Evolutionary conservation across 371 early-diverging fungal genomes (phyloP), one percentile per base, ranked within the genome.

Genomic region (Syncephalastrum racemosum): DNA sequence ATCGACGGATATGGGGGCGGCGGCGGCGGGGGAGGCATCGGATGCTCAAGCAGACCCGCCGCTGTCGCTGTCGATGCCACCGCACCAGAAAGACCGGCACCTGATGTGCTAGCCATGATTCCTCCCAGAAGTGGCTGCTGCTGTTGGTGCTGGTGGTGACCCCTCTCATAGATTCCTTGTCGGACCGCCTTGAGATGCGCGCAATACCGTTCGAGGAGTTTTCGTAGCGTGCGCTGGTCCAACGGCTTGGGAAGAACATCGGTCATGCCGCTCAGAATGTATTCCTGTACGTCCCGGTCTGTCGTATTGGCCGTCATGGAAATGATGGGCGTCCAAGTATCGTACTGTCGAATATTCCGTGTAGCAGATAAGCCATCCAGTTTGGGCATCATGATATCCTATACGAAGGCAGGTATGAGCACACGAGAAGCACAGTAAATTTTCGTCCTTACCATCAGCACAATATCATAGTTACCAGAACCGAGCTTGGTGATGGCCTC

Each of bases 201-300:
- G 40, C 82, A 81, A 45, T 81, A 79, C 22, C 77, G 79, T 53
- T 83, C 82, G 23, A 83, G 55, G 64, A 81, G 62, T 7, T 59
- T 61, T 12, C 68, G 59, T 16, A 82, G 50, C 10, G 69, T 63
- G 15, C 64, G 61, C 42, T 67, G 69, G 46, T 79, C 68, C 52
- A 92, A 82, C 1, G 93, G 93, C 57, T 92, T 92, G 8, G 88
- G 77, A 19, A 92, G 68, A n/a, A 90, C 77, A 60, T 90, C 91
- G 36, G 85, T 87, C 91, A 93, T 93, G 13, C 91, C 91, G 49
- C 81, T 83, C 5, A 78, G 70, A 40, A 83, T 67, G 58, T 90
- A 93, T 43, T 78, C 82, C 31, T 81, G 70, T 27, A 85, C 79
- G 55, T 90, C 91, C 50, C 66, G 66, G 18, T 78, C 83, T 2